These are phyloP conservation scores for Solanum tarijense DNA, from an alignment of 257 asterid genomes.

Conservation along the genomic window DNA sequence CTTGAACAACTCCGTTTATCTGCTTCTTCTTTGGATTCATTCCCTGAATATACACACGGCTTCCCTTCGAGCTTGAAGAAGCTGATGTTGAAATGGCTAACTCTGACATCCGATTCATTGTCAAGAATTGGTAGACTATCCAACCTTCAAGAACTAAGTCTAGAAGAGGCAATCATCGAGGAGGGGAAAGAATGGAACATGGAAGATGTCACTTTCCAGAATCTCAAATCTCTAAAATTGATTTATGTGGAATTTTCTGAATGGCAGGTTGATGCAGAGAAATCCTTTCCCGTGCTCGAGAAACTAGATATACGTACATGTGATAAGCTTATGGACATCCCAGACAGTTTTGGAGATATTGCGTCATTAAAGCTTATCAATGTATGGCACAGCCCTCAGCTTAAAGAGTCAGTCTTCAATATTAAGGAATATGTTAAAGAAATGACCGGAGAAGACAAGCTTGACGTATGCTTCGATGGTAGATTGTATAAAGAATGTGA, in stretches of 20 bases:
- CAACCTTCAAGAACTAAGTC: background rate
- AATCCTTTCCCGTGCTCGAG: background rate
- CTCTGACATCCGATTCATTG: background rate
- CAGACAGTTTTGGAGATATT: background rate
- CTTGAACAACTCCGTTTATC: background rate
- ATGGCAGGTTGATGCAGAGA: background rate
- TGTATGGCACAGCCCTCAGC: fast-evolving
- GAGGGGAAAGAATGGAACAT: background rate
- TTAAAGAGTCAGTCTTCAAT: background rate
- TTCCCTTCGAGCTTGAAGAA: background rate
- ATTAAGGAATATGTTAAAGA: background rate
- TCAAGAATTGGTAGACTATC: background rate
- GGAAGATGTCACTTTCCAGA: background rate
- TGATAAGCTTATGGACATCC: background rate
- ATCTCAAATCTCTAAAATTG: background rate
- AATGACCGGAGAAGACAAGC: background rate
- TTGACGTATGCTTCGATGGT: fast-evolving
- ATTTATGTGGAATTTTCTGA: fast-evolving
- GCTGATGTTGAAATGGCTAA: fast-evolving
- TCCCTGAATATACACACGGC: background rate
- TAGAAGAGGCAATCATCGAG: background rate
- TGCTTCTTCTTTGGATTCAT: background rate
- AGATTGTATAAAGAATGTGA: fast-evolving
- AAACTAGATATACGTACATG: fast-evolving
- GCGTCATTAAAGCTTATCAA: background rate